Conservation (phyloP, 169 alveolate genomes). For the Eimeria sp. region DNA sequence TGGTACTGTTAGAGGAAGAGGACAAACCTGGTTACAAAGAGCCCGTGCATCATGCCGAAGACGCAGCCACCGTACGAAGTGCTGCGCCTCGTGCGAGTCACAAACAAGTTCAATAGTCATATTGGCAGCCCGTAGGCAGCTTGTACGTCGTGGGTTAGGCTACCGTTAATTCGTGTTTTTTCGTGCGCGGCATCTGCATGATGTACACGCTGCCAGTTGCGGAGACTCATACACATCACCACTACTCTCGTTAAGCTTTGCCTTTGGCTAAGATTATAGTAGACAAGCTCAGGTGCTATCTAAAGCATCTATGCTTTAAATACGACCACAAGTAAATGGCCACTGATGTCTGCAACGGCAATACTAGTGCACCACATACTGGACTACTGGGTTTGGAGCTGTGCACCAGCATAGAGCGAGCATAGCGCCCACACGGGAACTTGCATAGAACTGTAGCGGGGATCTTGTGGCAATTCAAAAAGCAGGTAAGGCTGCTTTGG, state of each 20-base stretch:
- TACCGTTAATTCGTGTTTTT: neutral
- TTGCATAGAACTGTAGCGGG: neutral
- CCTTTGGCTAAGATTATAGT: neutral
- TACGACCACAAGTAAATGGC: neutral
- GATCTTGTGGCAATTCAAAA: neutral
- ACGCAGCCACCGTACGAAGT: neutral
- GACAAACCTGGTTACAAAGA: neutral
- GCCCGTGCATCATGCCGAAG: neutral
- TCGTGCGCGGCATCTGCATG: neutral
- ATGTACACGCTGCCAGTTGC: neutral
- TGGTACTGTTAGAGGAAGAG: neutral
- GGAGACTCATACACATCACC: neutral
- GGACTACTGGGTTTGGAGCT: neutral
- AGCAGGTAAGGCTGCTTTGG: neutral
- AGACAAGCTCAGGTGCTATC: neutral
- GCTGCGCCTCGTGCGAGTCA: conserved; percentile 32
- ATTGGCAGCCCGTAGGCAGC: conserved; percentile 16
- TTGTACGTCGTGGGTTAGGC: neutral
- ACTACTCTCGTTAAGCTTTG: neutral
- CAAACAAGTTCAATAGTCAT: neutral
- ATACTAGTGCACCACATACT: neutral
- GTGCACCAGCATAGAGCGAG: neutral
- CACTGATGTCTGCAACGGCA: neutral
- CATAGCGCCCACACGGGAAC: neutral
- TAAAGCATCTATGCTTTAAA: neutral